These are phyloP conservation scores for Cryptosporidium canis DNA, from an alignment of 169 alveolate species.

Conservation along the genomic window DNA sequence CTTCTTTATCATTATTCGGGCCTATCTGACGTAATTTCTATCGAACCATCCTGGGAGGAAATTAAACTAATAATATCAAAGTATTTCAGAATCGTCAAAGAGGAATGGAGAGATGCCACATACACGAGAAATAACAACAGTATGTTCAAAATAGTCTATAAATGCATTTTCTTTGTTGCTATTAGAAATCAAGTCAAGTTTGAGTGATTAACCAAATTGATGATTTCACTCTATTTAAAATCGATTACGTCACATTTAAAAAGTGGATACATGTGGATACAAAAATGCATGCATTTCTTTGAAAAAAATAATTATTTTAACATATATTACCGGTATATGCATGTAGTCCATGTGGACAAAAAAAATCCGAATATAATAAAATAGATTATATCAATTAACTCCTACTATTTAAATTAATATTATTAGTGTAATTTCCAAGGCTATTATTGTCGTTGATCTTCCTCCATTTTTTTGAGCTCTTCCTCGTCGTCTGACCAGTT, in stretches of 20 bases:
- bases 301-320: too few species aligned
- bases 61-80: constrained; percentile 77
- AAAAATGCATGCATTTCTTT: neutral
- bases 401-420: neutral
- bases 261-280: constrained; percentile 10
- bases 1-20: constrained; percentile 96
- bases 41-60: constrained; percentile 96
- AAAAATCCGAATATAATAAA: neutral
- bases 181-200: constrained; percentile 77
- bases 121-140: constrained; percentile 87
- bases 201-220: neutral
- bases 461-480: constrained; percentile 42
- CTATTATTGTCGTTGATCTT: neutral
- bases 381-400: neutral
- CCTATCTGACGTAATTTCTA: constrained; percentile 85
- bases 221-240: neutral
- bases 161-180: constrained; percentile 89
- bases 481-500: constrained; percentile 53
- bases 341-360: neutral
- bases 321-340: neutral
- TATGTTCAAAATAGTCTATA: constrained; percentile 91
- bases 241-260: neutral
- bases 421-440: neutral
- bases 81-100: constrained; percentile 84
- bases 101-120: constrained; percentile 86